Base-by-base conservation (phyloP, 192 early-diverging fungal species). In the Dispira parvispora region DNA sequence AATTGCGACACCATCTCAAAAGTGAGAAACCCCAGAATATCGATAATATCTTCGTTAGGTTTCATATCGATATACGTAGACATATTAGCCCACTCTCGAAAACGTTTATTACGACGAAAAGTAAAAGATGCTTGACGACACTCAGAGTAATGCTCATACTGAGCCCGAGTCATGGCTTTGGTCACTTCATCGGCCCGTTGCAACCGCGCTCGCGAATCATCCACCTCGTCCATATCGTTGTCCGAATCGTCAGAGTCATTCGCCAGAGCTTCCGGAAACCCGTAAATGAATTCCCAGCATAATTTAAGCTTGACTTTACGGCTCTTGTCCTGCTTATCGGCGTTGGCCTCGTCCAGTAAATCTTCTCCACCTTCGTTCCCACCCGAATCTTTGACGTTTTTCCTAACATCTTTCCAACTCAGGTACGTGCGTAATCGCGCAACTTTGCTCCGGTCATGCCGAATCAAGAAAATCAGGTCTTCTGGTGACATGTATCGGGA, bases 101-200 rank as follows among this genome's bases (percentile, higher is more conserved):
- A 99, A 57, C 88, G 75, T 69, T 94, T 94, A 46, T 76, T 75
- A 68, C 95, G 95, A 56, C 94, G 89, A 74, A 88, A 97, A 5
- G 91, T 94, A 61, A 99, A 99, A 11, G 88, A 91, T 10, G 96
- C 94, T 73, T 96, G 93, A n/a, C 94, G 80, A 71, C 93, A 96
- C 71, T 97, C 93, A 8, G 94, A 93, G 65, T 94, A 99, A 75
- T 95, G 90, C 25, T 96, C 91, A 70, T 99, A 99, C 73, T 99
- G 91, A n/a, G 95, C 93, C 64, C 94, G 85, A 23, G 92, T 89
- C 96, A 99, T 99, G 16, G 81, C 87, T 18, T 80, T 71, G 4
- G 96, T 99, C 3, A 94, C 76, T 50, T 92, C 87, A 66, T 99
- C 96, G 4, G 96, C 96, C 32, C 85, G 83, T 79, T 80, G 61